Conservation (phyloP, 305 asterid genomes). For the Caryopteris hybrid region DNA sequence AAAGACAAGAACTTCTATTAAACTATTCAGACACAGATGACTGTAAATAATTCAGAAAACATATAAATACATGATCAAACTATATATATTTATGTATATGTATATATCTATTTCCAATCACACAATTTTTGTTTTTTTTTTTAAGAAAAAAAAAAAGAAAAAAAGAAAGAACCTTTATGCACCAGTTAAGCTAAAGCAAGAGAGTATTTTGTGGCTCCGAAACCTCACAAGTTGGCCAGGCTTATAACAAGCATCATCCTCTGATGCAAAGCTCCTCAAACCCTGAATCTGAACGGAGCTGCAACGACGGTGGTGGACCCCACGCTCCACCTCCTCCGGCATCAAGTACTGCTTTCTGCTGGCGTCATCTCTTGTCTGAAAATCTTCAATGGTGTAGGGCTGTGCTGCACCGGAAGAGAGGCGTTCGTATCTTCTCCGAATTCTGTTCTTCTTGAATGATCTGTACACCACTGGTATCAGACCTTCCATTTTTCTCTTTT, state of each 20-base stretch:
- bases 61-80: no score
- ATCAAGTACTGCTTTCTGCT: background rate
- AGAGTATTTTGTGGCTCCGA: conserved; percentile 35
- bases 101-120: background rate
- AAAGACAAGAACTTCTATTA: no score
- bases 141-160: background rate
- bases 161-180: background rate
- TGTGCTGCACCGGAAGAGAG: conserved; percentile 38
- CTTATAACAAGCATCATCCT: conserved; percentile 11
- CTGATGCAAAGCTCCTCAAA: no score
- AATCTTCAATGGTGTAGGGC: conserved; percentile 27
- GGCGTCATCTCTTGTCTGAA: conserved; percentile 17
- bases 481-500: conserved; percentile 44
- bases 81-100: no score
- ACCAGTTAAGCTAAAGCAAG: conserved; percentile 30
- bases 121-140: background rate
- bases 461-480: conserved; percentile 54
- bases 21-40: no score
- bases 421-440: conserved; percentile 41
- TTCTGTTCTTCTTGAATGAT: conserved; percentile 41
- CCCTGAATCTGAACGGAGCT: conserved; percentile 35
- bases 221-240: conserved; percentile 32
- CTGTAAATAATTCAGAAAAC: no score
- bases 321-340: conserved; percentile 4
- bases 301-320: conserved; percentile 27